A percentile compares a stretch with the other conserved stretches of the same genome.
Conservation (phyloP, 116 monocot species). For the Cymodocea nodosa region DNA sequence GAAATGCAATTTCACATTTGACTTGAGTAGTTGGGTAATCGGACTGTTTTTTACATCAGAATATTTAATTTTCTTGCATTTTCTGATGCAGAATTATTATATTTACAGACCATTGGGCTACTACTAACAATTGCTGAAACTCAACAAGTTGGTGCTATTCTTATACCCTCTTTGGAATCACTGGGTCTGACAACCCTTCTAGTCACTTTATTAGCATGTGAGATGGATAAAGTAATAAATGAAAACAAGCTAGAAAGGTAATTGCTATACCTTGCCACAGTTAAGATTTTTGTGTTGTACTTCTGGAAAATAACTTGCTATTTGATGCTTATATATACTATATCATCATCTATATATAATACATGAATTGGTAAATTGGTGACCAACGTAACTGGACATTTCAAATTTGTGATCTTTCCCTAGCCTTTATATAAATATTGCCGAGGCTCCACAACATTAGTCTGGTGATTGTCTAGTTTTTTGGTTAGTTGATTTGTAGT, state of each 20-base stretch:
- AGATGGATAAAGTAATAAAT: slow-evolving; percentile 46
- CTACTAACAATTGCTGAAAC: slow-evolving; percentile 44
- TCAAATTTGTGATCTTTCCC: too few relatives aligned
- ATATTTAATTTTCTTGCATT: background rate
- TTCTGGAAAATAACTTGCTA: background rate
- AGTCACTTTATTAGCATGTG: slow-evolving; percentile 41
- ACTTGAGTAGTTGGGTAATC: background rate
- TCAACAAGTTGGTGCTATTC: slow-evolving; percentile 39
- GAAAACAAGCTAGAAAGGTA: slow-evolving; percentile 59
- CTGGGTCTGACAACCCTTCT: slow-evolving; percentile 46
- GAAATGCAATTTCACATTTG: background rate
- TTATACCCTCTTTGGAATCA: slow-evolving; percentile 55
- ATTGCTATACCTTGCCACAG: background rate
- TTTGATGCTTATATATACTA: too few relatives aligned
- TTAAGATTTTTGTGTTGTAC: background rate
- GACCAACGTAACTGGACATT: too few relatives aligned
- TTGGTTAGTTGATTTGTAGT: too few relatives aligned
- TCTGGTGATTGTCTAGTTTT: too few relatives aligned
- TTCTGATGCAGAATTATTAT: slow-evolving; percentile 8
- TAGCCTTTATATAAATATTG: too few relatives aligned
- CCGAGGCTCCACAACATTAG: too few relatives aligned
- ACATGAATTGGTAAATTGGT: too few relatives aligned
- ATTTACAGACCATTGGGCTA: slow-evolving; percentile 56
- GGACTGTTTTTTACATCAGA: background rate
- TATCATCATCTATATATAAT: too few relatives aligned